These are phyloP conservation scores for Geosmithia morbida DNA, from an alignment of 2,329 filamentous ascomycete genomes.

Conservation along the genomic window DNA sequence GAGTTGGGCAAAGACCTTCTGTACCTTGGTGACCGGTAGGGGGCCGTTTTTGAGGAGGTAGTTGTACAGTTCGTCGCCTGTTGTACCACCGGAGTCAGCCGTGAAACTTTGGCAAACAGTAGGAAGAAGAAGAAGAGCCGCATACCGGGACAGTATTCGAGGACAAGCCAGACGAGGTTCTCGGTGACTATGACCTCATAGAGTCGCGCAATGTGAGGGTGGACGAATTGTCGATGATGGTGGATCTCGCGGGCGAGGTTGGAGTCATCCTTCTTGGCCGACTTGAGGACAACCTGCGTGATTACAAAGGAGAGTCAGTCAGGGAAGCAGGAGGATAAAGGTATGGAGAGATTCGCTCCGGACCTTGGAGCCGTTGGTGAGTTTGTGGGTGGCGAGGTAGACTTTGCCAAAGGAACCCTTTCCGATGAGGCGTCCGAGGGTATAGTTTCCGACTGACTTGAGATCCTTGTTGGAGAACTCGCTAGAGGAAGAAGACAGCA, in stretches of 20 bases:
- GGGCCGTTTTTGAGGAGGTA: slow-evolving; percentile 81
- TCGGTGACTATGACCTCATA: slow-evolving; percentile 99
- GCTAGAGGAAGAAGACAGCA: slow-evolving; percentile 27
- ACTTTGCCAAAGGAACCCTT: slow-evolving; percentile 98
- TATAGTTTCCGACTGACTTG: slow-evolving; percentile 87
- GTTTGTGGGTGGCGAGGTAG: slow-evolving; percentile 89
- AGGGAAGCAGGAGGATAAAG: slow-evolving; percentile 2
- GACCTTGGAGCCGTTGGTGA: slow-evolving; percentile 96
- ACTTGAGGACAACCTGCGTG: slow-evolving; percentile 85
- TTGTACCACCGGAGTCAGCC: not conserved
- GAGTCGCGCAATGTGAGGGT: slow-evolving; percentile 89
- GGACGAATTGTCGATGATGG: slow-evolving; percentile 93
- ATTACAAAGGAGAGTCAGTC: not conserved
- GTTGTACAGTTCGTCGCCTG: slow-evolving; percentile 89
- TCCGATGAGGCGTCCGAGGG: slow-evolving; percentile 78
- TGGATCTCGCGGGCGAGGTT: slow-evolving; percentile 97
- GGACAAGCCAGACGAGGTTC: slow-evolving; percentile 82
- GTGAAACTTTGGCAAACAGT: not conserved
- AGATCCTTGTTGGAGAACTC: slow-evolving; percentile 91
- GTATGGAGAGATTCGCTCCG: not conserved
- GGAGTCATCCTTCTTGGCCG: slow-evolving; percentile 86
- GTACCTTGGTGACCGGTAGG: slow-evolving; percentile 71
- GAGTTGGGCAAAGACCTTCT: slow-evolving; percentile 90
- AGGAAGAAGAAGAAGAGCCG: not conserved
- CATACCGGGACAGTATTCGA: slow-evolving; percentile 89